Conservation (phyloP, 2,329 filamentous ascomycete genomes). For the Didymella lethalis region DNA sequence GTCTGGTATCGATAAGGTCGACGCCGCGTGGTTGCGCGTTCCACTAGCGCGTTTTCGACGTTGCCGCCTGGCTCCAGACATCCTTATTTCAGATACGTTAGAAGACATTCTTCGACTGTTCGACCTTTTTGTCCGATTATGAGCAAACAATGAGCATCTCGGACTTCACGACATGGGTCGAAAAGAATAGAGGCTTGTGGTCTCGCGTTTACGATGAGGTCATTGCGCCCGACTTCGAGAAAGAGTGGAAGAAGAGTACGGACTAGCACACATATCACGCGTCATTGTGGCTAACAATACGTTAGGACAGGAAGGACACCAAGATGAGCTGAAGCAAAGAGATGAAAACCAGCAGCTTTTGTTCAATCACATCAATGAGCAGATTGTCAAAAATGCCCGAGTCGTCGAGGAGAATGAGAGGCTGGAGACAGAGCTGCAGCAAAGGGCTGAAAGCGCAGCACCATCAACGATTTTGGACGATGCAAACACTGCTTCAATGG, state of each 20-base stretch:
- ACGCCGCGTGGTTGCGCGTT: constrained; percentile 37
- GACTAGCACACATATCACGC: not conserved
- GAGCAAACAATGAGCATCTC: constrained; percentile 32
- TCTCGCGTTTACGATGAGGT: constrained; percentile 47
- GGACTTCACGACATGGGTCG: constrained; percentile 40
- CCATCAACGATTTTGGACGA: constrained; percentile 9
- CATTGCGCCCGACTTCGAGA: constrained; percentile 42
- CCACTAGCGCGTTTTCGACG: constrained; percentile 22
- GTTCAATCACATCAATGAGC: constrained; percentile 36
- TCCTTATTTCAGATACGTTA: constrained; percentile 2
- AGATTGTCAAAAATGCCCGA: constrained; percentile 37
- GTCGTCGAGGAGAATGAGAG: constrained; percentile 37
- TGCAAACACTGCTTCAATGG: constrained; percentile 3
- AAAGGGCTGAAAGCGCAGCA: constrained; percentile 11
- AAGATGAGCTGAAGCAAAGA: constrained; percentile 36
- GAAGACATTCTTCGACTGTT: not conserved
- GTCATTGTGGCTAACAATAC: not conserved
- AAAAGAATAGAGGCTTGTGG: constrained; percentile 40
- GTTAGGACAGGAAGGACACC: constrained; percentile 38
- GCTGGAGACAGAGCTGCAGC: constrained; percentile 30
- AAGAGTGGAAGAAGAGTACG: constrained; percentile 47
- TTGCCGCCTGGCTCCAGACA: constrained; percentile 25
- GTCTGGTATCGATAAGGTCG: constrained; percentile 29
- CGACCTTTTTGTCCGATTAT: not conserved
- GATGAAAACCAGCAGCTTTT: constrained; percentile 42